Evolutionary conservation across 1,284 basidiomycete genomes (phyloP), one percentile per base, ranked within the genome.

Genomic region (Trichosporon sp.): DNA sequence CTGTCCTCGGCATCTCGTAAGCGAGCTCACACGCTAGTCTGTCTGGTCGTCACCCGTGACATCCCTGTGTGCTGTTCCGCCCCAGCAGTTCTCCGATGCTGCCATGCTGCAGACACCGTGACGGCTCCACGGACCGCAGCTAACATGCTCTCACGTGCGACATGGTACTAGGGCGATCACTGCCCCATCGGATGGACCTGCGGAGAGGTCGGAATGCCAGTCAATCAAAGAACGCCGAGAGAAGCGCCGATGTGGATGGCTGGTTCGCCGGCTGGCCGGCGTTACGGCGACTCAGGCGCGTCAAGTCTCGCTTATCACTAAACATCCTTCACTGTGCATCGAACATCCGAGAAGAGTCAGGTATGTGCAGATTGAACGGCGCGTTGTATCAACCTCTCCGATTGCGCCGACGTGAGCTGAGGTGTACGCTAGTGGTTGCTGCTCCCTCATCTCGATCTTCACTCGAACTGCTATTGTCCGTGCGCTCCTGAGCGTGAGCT

Each of bases 141-240:
- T 54, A 8, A 54, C 51, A 54, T 21, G 51, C 51, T 54, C 51
- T 54, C 51, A 54, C 51, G 51, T 54, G 51, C 51, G 51, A 46
- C 3, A n/a, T 46, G 16, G 43, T 11, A n/a, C 43, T 46, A 46
- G 7, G 16, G 16, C 14, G 43, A 8, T 11, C 43, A 46, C 43
- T n/a, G 14, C 43, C 43, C 43, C 43, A 46, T 12, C 16, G 43
- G 43, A 46, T 46, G 43, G 16, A 14, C 43, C 4, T 14, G 16
- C 43, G 43, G 16, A 4, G 43, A 6, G 2, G 43, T 46, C 43
- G 43, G 43, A 46, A 16, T 37, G 16, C n/a, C 11, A 14, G 3
- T 16, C 35, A 10, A 37, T 37, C 8, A 10, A 37, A 5, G 43
- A 46, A 46, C 43, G 43, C 43, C 43, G 43, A 46, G 26, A 26